These are phyloP conservation scores for Penicillium glabrum DNA, from an alignment of 2,329 filamentous ascomycete genomes.

Conservation along the genomic window DNA sequence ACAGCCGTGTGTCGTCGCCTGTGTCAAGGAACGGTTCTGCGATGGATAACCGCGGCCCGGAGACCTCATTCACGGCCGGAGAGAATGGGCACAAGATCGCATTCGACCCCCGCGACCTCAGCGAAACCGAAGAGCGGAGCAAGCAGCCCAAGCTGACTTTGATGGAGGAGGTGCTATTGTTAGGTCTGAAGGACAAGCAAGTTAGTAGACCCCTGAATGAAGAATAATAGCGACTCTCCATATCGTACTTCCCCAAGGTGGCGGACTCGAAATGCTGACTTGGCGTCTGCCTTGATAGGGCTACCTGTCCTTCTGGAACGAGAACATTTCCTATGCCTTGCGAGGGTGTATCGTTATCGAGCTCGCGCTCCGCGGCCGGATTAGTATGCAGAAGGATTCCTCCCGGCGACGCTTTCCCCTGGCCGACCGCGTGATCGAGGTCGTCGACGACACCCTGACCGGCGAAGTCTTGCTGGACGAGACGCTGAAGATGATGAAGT, in stretches of 20 bases:
- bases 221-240: background rate
- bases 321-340: conserved; percentile 98
- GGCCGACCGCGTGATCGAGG: conserved; percentile 91
- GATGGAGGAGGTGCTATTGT: conserved; percentile 95
- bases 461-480: conserved; percentile 97
- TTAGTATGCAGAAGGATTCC: conserved; percentile 98
- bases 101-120: conserved; percentile 95
- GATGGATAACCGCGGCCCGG: conserved; percentile 54
- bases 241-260: background rate
- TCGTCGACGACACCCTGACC: conserved; percentile 93
- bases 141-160: conserved; percentile 98
- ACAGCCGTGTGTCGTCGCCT: conserved; percentile 66
- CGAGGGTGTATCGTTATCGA: conserved; percentile 98
- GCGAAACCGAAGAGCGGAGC: conserved; percentile 90
- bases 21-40: conserved; percentile 62
- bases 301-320: conserved; percentile 99
- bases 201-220: conserved; percentile 50
- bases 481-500: conserved; percentile 99
- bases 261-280: conserved; percentile 23
- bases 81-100: conserved; percentile 99
- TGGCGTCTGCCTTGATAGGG: conserved; percentile 57
- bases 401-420: conserved; percentile 88
- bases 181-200: conserved; percentile 98
- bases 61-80: conserved; percentile 79
- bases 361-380: conserved; percentile 88